These are phyloP conservation scores for Rhododendron ovatum DNA, from an alignment of 148 eudicot genomes.

Conservation along the genomic window DNA sequence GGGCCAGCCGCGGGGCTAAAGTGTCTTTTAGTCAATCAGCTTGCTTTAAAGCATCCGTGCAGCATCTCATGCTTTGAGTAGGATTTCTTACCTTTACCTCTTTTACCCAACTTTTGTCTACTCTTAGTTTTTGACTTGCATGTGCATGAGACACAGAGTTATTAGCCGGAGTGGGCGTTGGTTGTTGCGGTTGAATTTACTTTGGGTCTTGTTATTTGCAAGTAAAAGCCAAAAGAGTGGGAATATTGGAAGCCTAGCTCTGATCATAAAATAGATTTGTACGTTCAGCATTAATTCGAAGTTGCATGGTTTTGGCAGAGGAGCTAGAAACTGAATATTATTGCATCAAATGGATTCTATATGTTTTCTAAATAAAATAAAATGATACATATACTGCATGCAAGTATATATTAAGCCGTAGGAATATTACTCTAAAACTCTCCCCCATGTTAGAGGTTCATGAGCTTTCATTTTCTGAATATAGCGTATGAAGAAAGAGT, in stretches of 20 bases:
- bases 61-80: constrained; percentile 19
- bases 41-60: constrained; percentile 9
- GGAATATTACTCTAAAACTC: no score
- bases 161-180: neutral
- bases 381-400: neutral
- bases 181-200: neutral
- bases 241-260: neutral
- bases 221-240: neutral
- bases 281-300: neutral
- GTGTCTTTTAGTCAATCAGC: constrained; percentile 6
- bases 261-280: neutral
- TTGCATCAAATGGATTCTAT: neutral
- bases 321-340: neutral
- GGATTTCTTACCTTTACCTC: constrained; percentile 14
- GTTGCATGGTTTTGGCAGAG: neutral
- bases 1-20: neutral
- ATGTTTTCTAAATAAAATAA: neutral
- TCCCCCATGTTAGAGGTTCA: neutral
- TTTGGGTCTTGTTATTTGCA: neutral
- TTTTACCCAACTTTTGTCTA: constrained; percentile 12
- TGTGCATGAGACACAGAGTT: constrained; percentile 1
- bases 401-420: neutral
- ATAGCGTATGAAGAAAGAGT: neutral
- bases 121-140: constrained; percentile 5
- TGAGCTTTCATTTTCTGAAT: neutral